A percentile compares a stretch with the other conserved stretches of the same genome.
Evolutionary conservation across 75 land plant species (phyloP).

Genomic region (Cunninghamia lanceolata): DNA sequence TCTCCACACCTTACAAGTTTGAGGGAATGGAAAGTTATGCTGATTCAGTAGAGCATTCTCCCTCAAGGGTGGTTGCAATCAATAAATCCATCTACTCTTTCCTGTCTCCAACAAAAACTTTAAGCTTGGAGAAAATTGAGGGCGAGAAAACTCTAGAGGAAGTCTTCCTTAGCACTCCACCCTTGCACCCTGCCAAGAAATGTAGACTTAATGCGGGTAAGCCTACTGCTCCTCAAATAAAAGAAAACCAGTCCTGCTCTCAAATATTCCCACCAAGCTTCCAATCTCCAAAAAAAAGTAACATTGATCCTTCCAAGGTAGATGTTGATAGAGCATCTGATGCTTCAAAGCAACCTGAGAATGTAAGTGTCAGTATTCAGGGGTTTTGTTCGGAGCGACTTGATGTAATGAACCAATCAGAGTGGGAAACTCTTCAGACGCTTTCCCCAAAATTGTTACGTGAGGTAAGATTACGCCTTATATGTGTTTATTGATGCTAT

Average conservation of each 20-base stretch:
- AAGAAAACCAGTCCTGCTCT: neutral
- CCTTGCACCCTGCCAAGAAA: neutral
- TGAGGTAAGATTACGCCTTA: neutral
- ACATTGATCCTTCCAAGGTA: neutral
- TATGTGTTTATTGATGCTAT: neutral
- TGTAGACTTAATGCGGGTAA: neutral
- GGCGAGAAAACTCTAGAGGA: neutral
- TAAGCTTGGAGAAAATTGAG: neutral
- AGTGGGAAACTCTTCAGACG: neutral
- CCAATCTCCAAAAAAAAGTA: neutral
- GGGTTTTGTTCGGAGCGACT: neutral
- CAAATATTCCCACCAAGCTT: neutral
- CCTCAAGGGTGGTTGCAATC: neutral
- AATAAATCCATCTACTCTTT: neutral
- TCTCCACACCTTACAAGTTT: neutral
- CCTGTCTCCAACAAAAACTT: neutral
- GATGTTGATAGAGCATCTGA: neutral
- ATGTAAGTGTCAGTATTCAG: neutral
- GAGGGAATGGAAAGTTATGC: neutral
- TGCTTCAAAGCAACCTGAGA: neutral
- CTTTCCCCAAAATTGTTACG: neutral
- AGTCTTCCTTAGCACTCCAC: conserved; percentile 1
- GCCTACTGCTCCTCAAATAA: neutral
- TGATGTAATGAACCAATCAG: neutral
- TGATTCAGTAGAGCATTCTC: neutral